Base-by-base conservation (phyloP, 306 rosid species). In the Dalbergia cultrata region DNA sequence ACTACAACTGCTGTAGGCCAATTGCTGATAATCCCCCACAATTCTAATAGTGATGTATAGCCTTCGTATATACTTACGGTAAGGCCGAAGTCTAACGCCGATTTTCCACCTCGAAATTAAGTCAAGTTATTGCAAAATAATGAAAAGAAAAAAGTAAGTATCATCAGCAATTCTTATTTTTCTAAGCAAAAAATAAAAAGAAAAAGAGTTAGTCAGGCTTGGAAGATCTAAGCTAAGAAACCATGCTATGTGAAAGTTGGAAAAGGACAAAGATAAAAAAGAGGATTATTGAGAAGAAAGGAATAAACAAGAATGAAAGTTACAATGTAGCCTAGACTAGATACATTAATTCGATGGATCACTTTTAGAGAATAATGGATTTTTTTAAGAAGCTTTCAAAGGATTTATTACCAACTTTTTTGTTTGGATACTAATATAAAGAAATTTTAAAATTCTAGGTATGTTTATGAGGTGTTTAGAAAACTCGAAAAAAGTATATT, bases 171-270 rank as follows among this genome's bases (percentile, higher is more conserved):
- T 47, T 47, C 10, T 13, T 47, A 12, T 13, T 47, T 12, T 47
- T 2, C 41, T 26, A 26, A 26, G 31, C 31, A 8, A 7, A 43
- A 9, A 43, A 9, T 0, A 43, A 9, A 3, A 43, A 9, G 9
- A 43, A 9, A 10, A 43, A 43, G 49, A 47, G 53, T 13, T 47
- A 43, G 47, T 43, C 47, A 43, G 7, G 43, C 66, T 62, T 50
- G 78, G 72, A 71, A 73, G 53, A 81, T 65, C 44, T 2, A 26
- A 43, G 84, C 70, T 52, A 81, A 74, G 84, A 65, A 65, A 44
- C 70, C 75, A 43, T 77, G 75, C 81, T 74, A 81, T 44, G 76
- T 67, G 44, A 33, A 67, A 57, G 72, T 78, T 69, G 37, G 69
- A 13, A 78, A 78, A 17, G 41, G 60, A 13, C 62, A 69, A 1